These are phyloP conservation scores for Strobilomyces echinocephalus DNA, from an alignment of 768 basidiomycete genomes.

Conservation along the genomic window DNA sequence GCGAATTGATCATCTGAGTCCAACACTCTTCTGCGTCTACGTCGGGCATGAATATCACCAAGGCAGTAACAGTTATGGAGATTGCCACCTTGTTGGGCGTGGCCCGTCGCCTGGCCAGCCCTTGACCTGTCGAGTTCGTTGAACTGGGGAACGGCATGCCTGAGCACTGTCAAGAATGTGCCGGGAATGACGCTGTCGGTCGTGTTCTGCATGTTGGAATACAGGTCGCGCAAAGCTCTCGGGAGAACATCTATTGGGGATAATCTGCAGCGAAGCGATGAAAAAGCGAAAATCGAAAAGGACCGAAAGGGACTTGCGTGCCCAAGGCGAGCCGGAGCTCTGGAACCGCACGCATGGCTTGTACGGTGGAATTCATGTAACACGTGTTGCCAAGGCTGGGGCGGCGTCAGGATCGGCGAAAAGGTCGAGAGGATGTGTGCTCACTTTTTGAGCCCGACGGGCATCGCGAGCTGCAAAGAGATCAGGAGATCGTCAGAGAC, in stretches of 20 bases:
- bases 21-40: conserved; percentile 92
- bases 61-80: background rate
- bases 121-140: conserved; percentile 58
- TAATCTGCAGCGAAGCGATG: conserved; percentile 21
- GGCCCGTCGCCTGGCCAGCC: conserved; percentile 41
- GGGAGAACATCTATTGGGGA: conserved; percentile 40
- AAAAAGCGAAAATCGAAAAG: background rate
- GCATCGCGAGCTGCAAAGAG: conserved; percentile 57
- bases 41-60: conserved; percentile 1
- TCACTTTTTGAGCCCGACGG: conserved; percentile 78
- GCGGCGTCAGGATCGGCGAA: background rate
- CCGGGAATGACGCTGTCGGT: conserved; percentile 71
- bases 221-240: conserved; percentile 63
- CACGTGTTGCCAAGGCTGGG: conserved; percentile 85
- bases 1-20: conserved; percentile 62
- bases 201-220: conserved; percentile 66
- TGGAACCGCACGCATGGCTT: conserved; percentile 89
- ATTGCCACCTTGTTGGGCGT: conserved; percentile 73
- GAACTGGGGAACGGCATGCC: conserved; percentile 86
- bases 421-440: conserved; percentile 7
- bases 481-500: background rate
- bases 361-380: conserved; percentile 95
- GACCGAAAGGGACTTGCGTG: conserved; percentile 37
- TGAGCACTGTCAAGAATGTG: conserved; percentile 62
- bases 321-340: conserved; percentile 74